Percentiles rank a stretch among this genome's conserved stretches.
These are phyloP conservation scores for Trypanosoma caninum DNA, from an alignment of 208 protist genomes.

Conservation along the genomic window DNA sequence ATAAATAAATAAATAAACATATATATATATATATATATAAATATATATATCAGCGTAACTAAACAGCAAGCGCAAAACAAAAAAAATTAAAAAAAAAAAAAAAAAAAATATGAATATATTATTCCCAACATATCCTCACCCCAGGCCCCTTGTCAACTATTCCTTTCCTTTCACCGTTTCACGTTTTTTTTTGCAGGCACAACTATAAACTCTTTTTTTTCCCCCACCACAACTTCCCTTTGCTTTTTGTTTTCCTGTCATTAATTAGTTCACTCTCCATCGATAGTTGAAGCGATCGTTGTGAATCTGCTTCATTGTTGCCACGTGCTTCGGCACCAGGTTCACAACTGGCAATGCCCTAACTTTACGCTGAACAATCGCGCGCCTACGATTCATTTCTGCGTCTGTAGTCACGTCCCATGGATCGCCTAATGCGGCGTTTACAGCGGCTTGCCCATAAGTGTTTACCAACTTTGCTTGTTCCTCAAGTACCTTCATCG, in stretches of 20 bases:
- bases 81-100: not conserved
- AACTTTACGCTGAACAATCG: slow-evolving; percentile 52
- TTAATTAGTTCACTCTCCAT: slow-evolving; percentile 86
- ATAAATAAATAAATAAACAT: not conserved
- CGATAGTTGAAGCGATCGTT: slow-evolving; percentile 91
- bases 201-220: too few relatives aligned
- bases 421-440: slow-evolving; percentile 78
- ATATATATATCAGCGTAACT: not conserved
- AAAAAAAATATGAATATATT: not conserved
- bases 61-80: not conserved
- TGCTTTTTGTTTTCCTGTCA: too few relatives aligned
- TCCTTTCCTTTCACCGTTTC: too few relatives aligned
- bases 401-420: slow-evolving; percentile 19
- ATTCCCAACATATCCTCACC: too few relatives aligned
- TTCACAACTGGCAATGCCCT: slow-evolving; percentile 61
- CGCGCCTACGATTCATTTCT: slow-evolving; percentile 43
- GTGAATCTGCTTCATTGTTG: slow-evolving; percentile 91
- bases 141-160: too few relatives aligned
- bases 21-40: not conserved
- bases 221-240: too few relatives aligned
- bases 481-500: slow-evolving; percentile 89
- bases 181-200: too few relatives aligned
- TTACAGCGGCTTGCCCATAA: slow-evolving; percentile 86
- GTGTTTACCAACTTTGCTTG: slow-evolving; percentile 79
- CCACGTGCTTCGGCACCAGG: slow-evolving; percentile 82